Percentiles rank a stretch among this genome's conserved stretches.
Conservation (phyloP, 176 grass and related monocot genomes). For the Otatea glauca region DNA sequence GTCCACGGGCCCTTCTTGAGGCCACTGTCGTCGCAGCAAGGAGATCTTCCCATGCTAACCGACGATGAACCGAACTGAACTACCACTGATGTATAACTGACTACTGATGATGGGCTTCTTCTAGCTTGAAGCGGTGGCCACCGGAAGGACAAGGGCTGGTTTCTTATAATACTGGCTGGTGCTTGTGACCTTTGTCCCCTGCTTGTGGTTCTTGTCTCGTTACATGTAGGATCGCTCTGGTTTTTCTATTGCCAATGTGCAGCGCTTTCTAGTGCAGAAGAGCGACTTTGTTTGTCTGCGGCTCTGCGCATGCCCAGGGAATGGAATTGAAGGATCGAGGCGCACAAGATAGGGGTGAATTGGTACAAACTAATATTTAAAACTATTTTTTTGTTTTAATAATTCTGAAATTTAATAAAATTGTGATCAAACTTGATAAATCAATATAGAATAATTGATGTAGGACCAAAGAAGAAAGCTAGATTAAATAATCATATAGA, state of each 20-base stretch:
- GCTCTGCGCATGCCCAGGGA: constrained; percentile 33
- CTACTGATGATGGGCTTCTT: background rate
- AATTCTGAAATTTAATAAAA: too few species aligned
- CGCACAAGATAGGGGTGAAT: too few species aligned
- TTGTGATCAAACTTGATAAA: too few species aligned
- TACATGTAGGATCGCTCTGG: constrained; percentile 2
- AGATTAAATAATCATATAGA: too few species aligned
- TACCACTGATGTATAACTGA: background rate
- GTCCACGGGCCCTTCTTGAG: constrained; percentile 92
- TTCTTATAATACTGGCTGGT: constrained; percentile 43
- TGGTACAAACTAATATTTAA: too few species aligned
- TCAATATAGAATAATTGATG: too few species aligned
- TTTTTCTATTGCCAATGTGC: constrained; percentile 9
- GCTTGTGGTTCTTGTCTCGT: constrained; percentile 37
- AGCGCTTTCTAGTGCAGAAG: constrained; percentile 14
- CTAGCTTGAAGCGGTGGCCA: constrained; percentile 28
- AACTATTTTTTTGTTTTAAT: too few species aligned
- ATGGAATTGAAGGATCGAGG: too few species aligned
- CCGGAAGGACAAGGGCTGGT: background rate
- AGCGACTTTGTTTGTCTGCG: constrained; percentile 31
- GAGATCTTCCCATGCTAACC: constrained; percentile 67
- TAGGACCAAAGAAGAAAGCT: too few species aligned
- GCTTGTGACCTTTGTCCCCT: constrained; percentile 38
- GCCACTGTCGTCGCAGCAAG: constrained; percentile 66
- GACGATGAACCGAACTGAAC: background rate